Conservation (phyloP, 768 basidiomycete species). For the Macrolepiota fuliginosa region DNA sequence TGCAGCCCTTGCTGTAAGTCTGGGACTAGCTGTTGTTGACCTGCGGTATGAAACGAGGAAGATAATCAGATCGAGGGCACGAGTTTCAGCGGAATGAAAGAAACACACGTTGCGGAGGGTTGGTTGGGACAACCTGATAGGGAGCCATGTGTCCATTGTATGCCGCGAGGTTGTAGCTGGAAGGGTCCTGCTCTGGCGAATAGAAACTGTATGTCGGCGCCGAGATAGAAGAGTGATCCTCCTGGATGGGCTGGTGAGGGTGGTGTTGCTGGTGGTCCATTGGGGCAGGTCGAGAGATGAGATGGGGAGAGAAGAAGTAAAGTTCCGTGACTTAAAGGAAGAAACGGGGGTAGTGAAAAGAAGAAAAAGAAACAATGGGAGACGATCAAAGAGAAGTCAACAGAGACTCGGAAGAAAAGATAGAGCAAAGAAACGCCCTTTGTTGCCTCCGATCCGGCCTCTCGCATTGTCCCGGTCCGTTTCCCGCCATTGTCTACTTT, state of each 20-base stretch:
- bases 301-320: slow-evolving; percentile 11
- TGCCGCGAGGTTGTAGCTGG: slow-evolving; percentile 43
- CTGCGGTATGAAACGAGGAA: slow-evolving; percentile 48
- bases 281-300: slow-evolving; percentile 30
- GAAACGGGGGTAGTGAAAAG: slow-evolving; percentile 30
- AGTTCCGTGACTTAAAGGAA: slow-evolving; percentile 21
- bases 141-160: slow-evolving; percentile 55
- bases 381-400: slow-evolving; percentile 19
- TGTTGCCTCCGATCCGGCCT: slow-evolving; percentile 17
- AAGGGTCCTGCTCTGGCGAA: slow-evolving; percentile 42
- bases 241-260: slow-evolving; percentile 41
- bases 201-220: slow-evolving; percentile 13
- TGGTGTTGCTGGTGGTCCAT: slow-evolving; percentile 50
- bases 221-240: slow-evolving; percentile 47
- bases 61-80: slow-evolving; percentile 66
- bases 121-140: slow-evolving; percentile 59
- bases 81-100: slow-evolving; percentile 45
- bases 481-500: neutral
- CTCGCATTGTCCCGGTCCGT: slow-evolving; percentile 16
- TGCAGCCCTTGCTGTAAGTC: slow-evolving; percentile 54
- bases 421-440: slow-evolving; percentile 18
- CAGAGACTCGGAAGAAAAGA: slow-evolving; percentile 17
- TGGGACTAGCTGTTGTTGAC: slow-evolving; percentile 49
- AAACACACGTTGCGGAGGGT: slow-evolving; percentile 73
- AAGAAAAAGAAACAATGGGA: slow-evolving; percentile 31